Evolutionary conservation across 139 green algal genomes (phyloP).

Genomic region (Chlamydomonas sp.): DNA sequence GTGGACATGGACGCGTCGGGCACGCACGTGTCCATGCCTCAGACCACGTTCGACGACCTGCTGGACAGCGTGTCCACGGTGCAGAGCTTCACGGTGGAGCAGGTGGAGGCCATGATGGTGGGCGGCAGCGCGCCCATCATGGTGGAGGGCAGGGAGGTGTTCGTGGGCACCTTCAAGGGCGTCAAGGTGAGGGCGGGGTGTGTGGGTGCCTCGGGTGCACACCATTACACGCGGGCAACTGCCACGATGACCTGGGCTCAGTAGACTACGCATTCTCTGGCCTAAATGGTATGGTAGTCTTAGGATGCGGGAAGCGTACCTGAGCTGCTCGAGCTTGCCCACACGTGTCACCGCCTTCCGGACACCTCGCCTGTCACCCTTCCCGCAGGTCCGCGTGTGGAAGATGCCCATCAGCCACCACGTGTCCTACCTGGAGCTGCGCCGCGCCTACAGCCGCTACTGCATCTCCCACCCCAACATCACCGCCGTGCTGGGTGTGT

Average conservation of each 20-base stretch:
- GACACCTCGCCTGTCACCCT: neutral
- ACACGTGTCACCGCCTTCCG: too few relatives aligned
- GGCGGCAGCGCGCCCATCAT: constrained; percentile 36
- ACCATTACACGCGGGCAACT: too few relatives aligned
- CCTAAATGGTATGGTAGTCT: neutral
- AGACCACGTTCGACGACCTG: constrained; percentile 49
- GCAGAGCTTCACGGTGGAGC: constrained; percentile 54
- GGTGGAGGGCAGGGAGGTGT: constrained; percentile 55
- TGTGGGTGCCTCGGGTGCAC: too few relatives aligned
- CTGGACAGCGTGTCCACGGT: constrained; percentile 58
- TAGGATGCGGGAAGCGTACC: neutral
- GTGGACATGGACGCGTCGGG: neutral
- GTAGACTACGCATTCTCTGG: neutral
- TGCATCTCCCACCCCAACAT: constrained; percentile 68
- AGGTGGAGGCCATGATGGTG: constrained; percentile 53
- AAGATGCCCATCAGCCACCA: constrained; percentile 48
- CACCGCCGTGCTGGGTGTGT: constrained; percentile 60
- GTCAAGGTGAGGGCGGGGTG: constrained; percentile 31
- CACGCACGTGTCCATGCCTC: constrained; percentile 54
- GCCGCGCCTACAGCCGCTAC: constrained; percentile 58
- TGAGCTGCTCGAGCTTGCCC: too few relatives aligned
- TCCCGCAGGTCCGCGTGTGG: constrained; percentile 48
- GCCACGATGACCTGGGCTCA: neutral
- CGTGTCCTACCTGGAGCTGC: constrained; percentile 59
- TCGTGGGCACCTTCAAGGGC: constrained; percentile 55